phyloP scores from a whole-genome alignment of 495 filamentous ascomycete genomes.

The Penicillium cosmopolitanum region DNA sequence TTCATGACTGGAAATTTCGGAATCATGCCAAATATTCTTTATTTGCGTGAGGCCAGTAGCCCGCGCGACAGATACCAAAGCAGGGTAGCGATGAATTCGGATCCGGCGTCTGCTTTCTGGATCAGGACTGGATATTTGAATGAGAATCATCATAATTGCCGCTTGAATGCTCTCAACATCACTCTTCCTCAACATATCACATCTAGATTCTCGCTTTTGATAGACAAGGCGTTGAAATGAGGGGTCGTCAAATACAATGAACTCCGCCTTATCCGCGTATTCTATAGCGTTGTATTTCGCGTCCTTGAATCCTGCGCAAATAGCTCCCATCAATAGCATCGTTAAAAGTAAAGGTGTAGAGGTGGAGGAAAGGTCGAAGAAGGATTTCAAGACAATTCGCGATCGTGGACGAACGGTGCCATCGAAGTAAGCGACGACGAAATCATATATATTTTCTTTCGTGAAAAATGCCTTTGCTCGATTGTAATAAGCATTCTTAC shows the following conservation, averaged over 20 bases:
- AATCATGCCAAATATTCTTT: conserved; percentile 17
- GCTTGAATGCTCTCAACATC: conserved; percentile 21
- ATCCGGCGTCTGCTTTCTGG: conserved; percentile 13
- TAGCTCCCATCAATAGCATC: conserved; percentile 19
- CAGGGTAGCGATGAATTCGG: conserved; percentile 21
- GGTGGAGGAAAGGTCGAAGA: conserved; percentile 12
- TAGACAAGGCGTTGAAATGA: conserved; percentile 10
- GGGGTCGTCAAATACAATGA: conserved; percentile 14
- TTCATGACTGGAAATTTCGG: background rate
- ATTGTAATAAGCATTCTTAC: background rate
- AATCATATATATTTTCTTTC: conserved; percentile 11
- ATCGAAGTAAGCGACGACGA: conserved; percentile 23
- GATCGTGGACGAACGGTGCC: conserved; percentile 22
- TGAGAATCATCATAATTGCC: conserved; percentile 17
- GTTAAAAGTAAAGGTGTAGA: conserved; percentile 14
- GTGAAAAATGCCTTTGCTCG: conserved; percentile 7
- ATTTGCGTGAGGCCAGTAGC: conserved; percentile 10
- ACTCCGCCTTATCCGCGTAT: conserved; percentile 15
- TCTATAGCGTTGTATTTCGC: conserved; percentile 5
- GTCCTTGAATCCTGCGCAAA: conserved; percentile 5
- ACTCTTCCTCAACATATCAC: background rate
- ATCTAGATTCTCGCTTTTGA: background rate
- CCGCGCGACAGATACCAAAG: conserved; percentile 25
- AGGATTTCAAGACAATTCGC: conserved; percentile 21
- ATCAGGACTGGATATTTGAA: conserved; percentile 19